phyloP scores from a whole-genome alignment of 2,329 filamentous ascomycete genomes.

The Monosporascus sp. region DNA sequence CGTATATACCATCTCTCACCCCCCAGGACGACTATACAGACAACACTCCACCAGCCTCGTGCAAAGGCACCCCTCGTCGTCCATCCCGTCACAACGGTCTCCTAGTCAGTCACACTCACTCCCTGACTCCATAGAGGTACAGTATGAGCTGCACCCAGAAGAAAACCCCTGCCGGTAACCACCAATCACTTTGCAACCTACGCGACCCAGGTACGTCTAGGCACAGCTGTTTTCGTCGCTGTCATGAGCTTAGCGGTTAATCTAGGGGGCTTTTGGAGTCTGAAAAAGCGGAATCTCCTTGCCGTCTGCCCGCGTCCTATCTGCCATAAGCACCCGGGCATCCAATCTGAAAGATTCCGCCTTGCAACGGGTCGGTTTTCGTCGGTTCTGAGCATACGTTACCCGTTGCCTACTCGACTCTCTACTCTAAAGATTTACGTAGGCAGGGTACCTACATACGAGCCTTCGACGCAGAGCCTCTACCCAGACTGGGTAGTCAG shows the following conservation, averaged over 20 bases:
- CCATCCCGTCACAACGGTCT: neutral
- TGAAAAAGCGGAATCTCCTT: neutral
- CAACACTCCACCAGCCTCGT: too few relatives aligned
- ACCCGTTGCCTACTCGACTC: neutral
- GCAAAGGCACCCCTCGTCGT: neutral
- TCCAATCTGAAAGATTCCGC: too few relatives aligned
- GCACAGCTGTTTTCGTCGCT: neutral
- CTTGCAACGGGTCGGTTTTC: too few relatives aligned
- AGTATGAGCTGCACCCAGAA: neutral
- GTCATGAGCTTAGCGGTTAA: too few relatives aligned
- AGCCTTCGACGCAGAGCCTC: neutral
- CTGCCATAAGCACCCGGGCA: too few relatives aligned
- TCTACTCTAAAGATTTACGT: neutral
- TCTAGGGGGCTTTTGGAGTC: too few relatives aligned
- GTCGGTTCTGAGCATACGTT: too few relatives aligned
- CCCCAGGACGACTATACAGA: too few relatives aligned
- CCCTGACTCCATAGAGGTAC: neutral
- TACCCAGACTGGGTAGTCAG: too few relatives aligned
- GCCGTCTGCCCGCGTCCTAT: neutral
- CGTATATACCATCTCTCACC: neutral
- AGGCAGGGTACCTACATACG: neutral
- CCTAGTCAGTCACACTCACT: neutral
- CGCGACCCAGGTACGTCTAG: neutral
- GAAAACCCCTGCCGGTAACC: neutral
- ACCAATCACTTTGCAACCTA: neutral